Percentiles rank a stretch among this genome's conserved stretches.
These are phyloP conservation scores for Alternaria panax DNA, from an alignment of 2,329 filamentous ascomycete genomes.

Conservation along the genomic window DNA sequence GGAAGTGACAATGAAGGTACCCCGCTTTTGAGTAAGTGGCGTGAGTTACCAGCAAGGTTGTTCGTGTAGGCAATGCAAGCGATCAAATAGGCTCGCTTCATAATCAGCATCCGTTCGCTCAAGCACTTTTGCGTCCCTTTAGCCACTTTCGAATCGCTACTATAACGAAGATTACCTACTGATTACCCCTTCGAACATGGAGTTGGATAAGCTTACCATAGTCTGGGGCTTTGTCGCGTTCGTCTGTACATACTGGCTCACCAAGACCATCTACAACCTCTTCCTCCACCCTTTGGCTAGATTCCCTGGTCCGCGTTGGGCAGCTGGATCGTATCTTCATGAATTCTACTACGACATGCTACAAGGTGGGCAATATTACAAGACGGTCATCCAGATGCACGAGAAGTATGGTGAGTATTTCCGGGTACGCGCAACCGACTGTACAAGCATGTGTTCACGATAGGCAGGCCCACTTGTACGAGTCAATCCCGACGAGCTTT, in stretches of 20 bases:
- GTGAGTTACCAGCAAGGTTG: background rate
- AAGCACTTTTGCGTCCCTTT: background rate
- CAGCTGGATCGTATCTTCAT: slow-evolving; percentile 7
- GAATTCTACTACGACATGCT: slow-evolving; percentile 23
- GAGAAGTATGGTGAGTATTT: slow-evolving; percentile 18
- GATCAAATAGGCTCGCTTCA: background rate
- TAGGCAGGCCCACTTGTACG: slow-evolving; percentile 22
- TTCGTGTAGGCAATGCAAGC: background rate
- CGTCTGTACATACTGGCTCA: slow-evolving; percentile 8
- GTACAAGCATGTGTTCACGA: background rate
- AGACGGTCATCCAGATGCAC: slow-evolving; percentile 46
- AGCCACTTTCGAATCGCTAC: background rate
- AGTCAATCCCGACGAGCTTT: slow-evolving; percentile 17
- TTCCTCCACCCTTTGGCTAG: slow-evolving; percentile 18
- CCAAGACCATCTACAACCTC: slow-evolving; percentile 14
- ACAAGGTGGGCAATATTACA: slow-evolving; percentile 38
- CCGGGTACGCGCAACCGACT: background rate
- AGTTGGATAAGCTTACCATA: background rate
- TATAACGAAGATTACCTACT: background rate
- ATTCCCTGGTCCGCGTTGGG: slow-evolving; percentile 21
- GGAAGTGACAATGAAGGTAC: background rate
- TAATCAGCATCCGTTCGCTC: background rate
- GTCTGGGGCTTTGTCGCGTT: background rate
- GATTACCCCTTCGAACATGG: background rate
- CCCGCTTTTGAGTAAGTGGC: background rate